These are phyloP conservation scores for Hylodesmum podocarpum DNA, from an alignment of 306 rosid genomes.

Conservation along the genomic window DNA sequence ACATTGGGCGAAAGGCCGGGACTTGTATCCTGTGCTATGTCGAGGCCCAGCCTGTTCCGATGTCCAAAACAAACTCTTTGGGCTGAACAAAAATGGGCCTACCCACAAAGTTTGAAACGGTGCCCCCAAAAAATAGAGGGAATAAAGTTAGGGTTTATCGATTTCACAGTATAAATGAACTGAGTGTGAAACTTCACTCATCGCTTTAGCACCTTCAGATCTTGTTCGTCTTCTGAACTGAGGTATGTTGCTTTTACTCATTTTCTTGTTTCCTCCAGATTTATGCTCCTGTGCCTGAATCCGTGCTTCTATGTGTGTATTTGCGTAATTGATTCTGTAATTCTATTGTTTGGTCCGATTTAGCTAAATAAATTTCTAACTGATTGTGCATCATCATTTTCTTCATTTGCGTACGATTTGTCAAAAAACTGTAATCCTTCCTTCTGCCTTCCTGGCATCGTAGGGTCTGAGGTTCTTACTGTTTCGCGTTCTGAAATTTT, in stretches of 20 bases:
- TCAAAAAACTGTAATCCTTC: background rate
- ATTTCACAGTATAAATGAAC: conserved; percentile 14
- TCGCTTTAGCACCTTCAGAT: background rate
- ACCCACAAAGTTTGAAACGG: background rate
- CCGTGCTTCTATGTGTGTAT: background rate
- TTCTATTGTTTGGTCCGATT: conserved; percentile 28
- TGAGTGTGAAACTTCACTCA: background rate
- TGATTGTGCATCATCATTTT: background rate
- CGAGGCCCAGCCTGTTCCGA: no score
- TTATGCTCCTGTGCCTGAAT: background rate
- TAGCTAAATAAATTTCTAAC: background rate
- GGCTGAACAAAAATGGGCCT: conserved; percentile 20
- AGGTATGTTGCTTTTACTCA: background rate
- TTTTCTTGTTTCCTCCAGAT: background rate
- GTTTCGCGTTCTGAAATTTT: background rate
- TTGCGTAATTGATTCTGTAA: background rate
- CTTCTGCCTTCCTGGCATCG: background rate
- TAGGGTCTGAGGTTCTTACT: background rate
- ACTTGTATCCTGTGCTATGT: no score
- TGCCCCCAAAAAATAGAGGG: background rate
- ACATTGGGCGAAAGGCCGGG: no score
- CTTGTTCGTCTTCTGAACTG: background rate
- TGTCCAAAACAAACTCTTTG: no score
- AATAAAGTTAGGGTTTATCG: conserved; percentile 35
- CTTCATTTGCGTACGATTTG: background rate